Percentiles rank a stretch among this genome's conserved stretches.
Evolutionary conservation across 257 asterid genomes (phyloP).

Genomic region (Vinca minor): DNA sequence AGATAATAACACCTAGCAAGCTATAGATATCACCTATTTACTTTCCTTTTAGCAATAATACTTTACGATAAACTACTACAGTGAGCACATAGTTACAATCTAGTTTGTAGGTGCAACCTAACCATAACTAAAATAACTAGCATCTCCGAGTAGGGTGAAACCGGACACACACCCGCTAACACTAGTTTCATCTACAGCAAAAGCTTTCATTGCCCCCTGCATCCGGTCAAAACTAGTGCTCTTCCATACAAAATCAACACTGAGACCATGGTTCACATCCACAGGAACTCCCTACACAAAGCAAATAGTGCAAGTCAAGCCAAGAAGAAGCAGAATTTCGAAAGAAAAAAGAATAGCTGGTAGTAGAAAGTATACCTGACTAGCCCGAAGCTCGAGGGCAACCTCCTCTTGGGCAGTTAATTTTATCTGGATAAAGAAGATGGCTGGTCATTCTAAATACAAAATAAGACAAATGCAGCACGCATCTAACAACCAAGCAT

Average conservation of each 20-base stretch:
- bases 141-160: not conserved
- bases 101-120: not conserved
- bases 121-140: not conserved
- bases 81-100: not conserved
- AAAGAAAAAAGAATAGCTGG: no score
- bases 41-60: not conserved
- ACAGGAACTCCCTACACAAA: slow-evolving; percentile 86
- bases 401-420: slow-evolving; percentile 97
- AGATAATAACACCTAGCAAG: not conserved
- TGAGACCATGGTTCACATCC: slow-evolving; percentile 84
- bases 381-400: slow-evolving; percentile 95
- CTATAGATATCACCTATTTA: not conserved
- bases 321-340: slow-evolving; percentile 6
- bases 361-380: slow-evolving; percentile 57
- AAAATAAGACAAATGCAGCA: not conserved
- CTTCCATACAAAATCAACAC: slow-evolving; percentile 98
- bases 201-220: slow-evolving; percentile 99
- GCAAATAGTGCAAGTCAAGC: slow-evolving; percentile 11
- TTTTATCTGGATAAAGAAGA: slow-evolving; percentile 55
- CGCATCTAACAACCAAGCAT: not conserved
- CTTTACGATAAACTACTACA: not conserved
- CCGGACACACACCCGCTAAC: slow-evolving; percentile 84
- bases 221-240: slow-evolving; percentile 98
- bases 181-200: slow-evolving; percentile 98
- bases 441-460: not conserved